phyloP scores from a whole-genome alignment of 305 asterid species.

The Salvia sclarea region DNA sequence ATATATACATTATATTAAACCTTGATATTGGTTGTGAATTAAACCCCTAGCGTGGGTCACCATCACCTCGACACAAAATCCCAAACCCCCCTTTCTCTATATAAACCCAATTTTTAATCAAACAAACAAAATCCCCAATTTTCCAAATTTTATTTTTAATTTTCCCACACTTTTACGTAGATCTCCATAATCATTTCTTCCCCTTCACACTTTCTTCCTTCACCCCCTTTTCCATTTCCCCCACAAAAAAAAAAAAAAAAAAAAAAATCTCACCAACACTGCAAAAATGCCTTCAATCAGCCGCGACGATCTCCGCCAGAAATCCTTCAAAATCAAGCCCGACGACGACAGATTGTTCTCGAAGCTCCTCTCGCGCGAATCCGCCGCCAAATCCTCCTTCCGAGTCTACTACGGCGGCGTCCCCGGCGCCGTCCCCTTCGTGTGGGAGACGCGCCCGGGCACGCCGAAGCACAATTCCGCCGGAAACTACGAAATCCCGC shows the following conservation, averaged over 20 bases:
- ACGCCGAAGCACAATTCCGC: slow-evolving; percentile 59
- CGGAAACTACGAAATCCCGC: slow-evolving; percentile 39
- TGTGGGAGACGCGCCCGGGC: slow-evolving; percentile 74
- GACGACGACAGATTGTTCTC: slow-evolving; percentile 50
- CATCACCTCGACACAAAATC: slow-evolving; percentile 28
- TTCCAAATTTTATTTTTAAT: slow-evolving; percentile 2
- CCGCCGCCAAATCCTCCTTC: slow-evolving; percentile 48
- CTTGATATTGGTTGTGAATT: too few species aligned
- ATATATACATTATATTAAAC: too few species aligned
- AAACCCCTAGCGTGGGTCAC: slow-evolving; percentile 23
- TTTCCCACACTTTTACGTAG: slow-evolving; percentile 11
- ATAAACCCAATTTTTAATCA: not conserved
- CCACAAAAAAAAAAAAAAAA: not conserved
- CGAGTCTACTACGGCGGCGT: slow-evolving; percentile 63
- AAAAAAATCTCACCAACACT: too few species aligned
- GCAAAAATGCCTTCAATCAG: slow-evolving; percentile 25
- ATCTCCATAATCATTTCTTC: slow-evolving; percentile 17
- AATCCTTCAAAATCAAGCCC: slow-evolving; percentile 48
- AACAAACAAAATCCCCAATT: too few species aligned
- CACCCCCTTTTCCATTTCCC: not conserved
- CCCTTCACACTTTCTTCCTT: too few species aligned
- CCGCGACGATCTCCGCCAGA: slow-evolving; percentile 34
- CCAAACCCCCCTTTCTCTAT: slow-evolving; percentile 7
- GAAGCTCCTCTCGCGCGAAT: slow-evolving; percentile 56
- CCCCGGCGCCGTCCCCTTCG: slow-evolving; percentile 64